Evolutionary conservation across 495 filamentous ascomycete genomes (phyloP), one percentile per base, ranked within the genome.

Genomic region (Neurospora hispaniola): DNA sequence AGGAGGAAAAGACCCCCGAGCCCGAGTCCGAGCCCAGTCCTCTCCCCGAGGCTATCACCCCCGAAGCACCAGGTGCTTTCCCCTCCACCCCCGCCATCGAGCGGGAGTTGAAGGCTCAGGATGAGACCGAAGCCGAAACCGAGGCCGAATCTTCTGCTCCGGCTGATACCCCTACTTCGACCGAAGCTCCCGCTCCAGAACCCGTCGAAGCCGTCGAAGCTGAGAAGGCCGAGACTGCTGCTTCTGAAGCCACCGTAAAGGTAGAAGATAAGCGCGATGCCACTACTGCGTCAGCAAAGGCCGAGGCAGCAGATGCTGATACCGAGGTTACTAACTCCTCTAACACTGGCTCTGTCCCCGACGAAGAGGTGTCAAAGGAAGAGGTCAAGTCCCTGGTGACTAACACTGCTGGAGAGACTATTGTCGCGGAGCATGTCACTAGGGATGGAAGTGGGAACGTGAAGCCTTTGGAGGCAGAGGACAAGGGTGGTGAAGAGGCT

Each of bases 371-470:
- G 10, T 31, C 41, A 7, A 72, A 73, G 38, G 62, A 70, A 14
- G 77, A 80, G 46, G 71, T 69, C 23, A 78, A 79, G 75, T 79
- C 85, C 1, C 76, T 89, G 4, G 86, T 81, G 70, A 86, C 86
- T 70, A 89, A 89, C 73, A 84, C 80, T n/a, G 86, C 88, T 12
- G 88, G 87, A 48, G 89, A 89, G 78, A 79, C 85, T 2, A 79
- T 86, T 38, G 71, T 85, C 48, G 76, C 79, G 72, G 84, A 83
- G 69, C 76, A 79, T 23, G 74, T 85, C 70, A 75, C 81, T 73
- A 80, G 82, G 75, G 77, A 79, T 35, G 79, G 74, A 9, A 62
- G 12, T 14, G 54, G 54, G 0, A 23, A 12, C 3, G 54, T 62
- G 16, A 72, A 78, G 2, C 70, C 75, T 5, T 76, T 80, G 59